Base-by-base conservation (phyloP, 1,139 yeast species). In the Protomyces macrosporus region DNA sequence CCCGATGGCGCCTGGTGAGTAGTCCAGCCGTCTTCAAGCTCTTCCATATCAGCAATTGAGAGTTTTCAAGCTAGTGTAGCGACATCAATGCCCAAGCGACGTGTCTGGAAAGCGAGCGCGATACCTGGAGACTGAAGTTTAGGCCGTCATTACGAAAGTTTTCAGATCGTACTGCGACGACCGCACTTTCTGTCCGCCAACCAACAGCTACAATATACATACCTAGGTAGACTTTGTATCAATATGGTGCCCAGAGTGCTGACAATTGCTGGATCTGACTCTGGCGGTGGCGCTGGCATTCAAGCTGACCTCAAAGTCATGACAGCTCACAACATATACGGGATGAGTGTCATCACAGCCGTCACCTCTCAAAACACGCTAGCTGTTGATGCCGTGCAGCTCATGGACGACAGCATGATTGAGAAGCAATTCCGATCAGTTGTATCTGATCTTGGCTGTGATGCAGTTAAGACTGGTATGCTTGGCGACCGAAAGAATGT, bases 271-370 rank as follows among this genome's bases (percentile, higher is more conserved):
- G 70, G 97, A 0, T 87, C 95, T 0, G 97, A 90, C 72, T 83
- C 87, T 58, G 87, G 96, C 2, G 97, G 97, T 1, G 97, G 97
- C 4, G 97, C 97, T 0, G 97, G 97, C 10, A 85, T 90, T 65
- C 97, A 90, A 72, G 97, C 97, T 0, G 97, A 90, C 73, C 74
- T 90, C 61, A 90, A 90, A 75, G 87, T 97, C 0, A 82, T 90
- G 66, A 80, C 88, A 3, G 89, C 87, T 2, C 91, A 88, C 71
- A 81, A 83, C 32, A 90, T 90, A 57, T 90, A 86, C 72, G 97
- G 90, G 0, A 76, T 87, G 74, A 88, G 95, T 0, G 86, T 93
- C 72, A 84, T 88, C 52, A 81, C 90, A 0, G 95, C 93, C 0
- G 75, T 90, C 68, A 90, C 97, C 0, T 91, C 93, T 3, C 97